These are phyloP conservation scores for Diophrys appendiculata DNA, from an alignment of 73 alveolate species.

Conservation along the genomic window DNA sequence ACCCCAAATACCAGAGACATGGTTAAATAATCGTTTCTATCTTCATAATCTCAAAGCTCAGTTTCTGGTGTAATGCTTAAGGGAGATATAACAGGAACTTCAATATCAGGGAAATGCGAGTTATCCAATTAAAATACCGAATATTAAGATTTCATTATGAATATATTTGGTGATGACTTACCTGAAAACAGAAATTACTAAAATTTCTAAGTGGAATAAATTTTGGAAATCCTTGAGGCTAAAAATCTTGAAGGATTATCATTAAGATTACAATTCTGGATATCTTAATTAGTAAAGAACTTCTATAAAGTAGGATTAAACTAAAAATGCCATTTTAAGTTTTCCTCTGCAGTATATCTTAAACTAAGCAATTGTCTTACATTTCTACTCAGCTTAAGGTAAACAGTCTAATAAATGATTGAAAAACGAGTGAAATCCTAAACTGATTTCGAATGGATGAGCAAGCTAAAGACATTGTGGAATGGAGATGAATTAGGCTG, in stretches of 20 bases:
- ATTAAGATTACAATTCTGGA: neutral
- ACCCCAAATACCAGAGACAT: conserved; percentile 13
- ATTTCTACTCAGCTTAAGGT: neutral
- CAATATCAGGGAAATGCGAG: too few relatives aligned
- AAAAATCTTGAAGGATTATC: neutral
- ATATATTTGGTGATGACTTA: neutral
- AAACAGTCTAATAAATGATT: neutral
- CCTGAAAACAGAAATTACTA: neutral
- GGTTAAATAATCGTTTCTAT: neutral
- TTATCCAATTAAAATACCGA: too few relatives aligned
- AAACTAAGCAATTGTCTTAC: neutral
- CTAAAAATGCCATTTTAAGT: neutral
- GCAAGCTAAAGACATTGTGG: conserved; percentile 17
- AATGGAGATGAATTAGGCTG: neutral
- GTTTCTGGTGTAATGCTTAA: too few relatives aligned
- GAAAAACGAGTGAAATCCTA: neutral
- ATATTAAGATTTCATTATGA: neutral
- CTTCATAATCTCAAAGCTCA: neutral
- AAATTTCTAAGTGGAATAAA: neutral
- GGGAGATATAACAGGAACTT: too few relatives aligned
- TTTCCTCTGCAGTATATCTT: neutral
- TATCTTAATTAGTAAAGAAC: neutral
- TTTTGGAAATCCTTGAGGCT: neutral
- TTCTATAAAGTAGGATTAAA: too few relatives aligned
- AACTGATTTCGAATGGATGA: conserved; percentile 40